These are phyloP conservation scores for Echria macrotheca DNA, from an alignment of 495 filamentous ascomycete species.

Conservation along the genomic window DNA sequence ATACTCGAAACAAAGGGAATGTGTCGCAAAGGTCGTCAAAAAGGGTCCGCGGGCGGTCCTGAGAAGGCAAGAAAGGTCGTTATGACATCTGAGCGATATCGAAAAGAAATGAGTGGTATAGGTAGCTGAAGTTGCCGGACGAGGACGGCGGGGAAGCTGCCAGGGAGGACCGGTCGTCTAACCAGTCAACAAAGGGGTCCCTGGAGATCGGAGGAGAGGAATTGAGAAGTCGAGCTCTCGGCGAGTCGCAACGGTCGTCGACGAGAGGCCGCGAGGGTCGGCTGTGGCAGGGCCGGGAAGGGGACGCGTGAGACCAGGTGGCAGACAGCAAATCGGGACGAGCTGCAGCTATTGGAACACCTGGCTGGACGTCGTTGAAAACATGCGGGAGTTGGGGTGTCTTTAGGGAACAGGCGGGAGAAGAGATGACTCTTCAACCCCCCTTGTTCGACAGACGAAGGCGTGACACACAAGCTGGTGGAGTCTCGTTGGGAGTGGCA, in stretches of 20 bases:
- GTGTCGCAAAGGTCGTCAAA: slow-evolving; percentile 39
- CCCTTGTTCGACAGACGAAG: slow-evolving; percentile 31
- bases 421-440: slow-evolving; percentile 46
- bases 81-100: slow-evolving; percentile 61
- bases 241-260: not conserved
- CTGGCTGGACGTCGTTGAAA: slow-evolving; percentile 33
- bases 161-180: slow-evolving; percentile 10
- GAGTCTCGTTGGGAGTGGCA: slow-evolving; percentile 23
- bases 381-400: slow-evolving; percentile 35
- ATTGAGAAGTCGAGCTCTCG: no score
- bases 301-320: slow-evolving; percentile 28
- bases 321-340: slow-evolving; percentile 25
- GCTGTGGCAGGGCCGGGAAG: not conserved
- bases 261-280: not conserved
- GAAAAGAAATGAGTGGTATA: slow-evolving; percentile 36
- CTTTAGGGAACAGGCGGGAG: slow-evolving; percentile 38
- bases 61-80: slow-evolving; percentile 55
- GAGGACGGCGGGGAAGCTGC: slow-evolving; percentile 2
- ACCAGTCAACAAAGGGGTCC: not conserved
- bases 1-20: slow-evolving; percentile 43
- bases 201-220: not conserved
- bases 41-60: slow-evolving; percentile 42
- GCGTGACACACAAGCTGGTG: slow-evolving; percentile 28
- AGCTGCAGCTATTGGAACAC: slow-evolving; percentile 33
- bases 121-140: slow-evolving; percentile 12